A percentile compares a stretch with the other conserved stretches of the same genome.
These are phyloP conservation scores for Colletotrichum sojae DNA, from an alignment of 2,329 filamentous ascomycete genomes.

Conservation along the genomic window DNA sequence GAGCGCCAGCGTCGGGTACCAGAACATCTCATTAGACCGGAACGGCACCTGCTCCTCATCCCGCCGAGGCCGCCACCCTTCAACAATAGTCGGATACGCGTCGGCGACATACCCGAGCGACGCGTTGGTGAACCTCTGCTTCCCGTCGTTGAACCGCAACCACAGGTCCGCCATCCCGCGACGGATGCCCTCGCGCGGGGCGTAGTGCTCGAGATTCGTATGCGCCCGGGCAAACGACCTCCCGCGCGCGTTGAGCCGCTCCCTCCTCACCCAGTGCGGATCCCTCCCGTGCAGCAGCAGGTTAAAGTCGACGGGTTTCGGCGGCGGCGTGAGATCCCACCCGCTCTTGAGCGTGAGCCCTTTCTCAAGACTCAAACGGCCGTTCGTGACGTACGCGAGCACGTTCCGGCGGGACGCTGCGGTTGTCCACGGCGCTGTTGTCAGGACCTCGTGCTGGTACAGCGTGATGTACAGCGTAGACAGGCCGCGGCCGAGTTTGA, in stretches of 20 bases:
- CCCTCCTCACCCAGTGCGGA: constrained; percentile 46
- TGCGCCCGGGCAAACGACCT: constrained; percentile 45
- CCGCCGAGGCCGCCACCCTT: constrained; percentile 58
- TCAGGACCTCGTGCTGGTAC: constrained; percentile 54
- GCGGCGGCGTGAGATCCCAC: constrained; percentile 36
- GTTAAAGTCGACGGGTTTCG: constrained; percentile 46
- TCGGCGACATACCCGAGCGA: constrained; percentile 77
- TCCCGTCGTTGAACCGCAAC: constrained; percentile 71
- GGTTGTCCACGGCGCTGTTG: constrained; percentile 53
- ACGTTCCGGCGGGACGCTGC: constrained; percentile 49
- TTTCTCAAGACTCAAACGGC: constrained; percentile 48
- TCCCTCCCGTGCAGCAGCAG: constrained; percentile 46
- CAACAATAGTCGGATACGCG: constrained; percentile 77
- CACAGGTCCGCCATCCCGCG: constrained; percentile 69
- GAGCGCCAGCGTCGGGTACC: constrained; percentile 83
- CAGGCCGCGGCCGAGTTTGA: constrained; percentile 57
- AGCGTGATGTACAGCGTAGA: constrained; percentile 60
- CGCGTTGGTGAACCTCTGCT: constrained; percentile 73
- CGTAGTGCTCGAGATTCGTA: constrained; percentile 46
- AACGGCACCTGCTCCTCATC: constrained; percentile 51
- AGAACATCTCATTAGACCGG: constrained; percentile 61
- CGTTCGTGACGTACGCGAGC: constrained; percentile 58
- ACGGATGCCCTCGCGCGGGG: constrained; percentile 28
- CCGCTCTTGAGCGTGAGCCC: constrained; percentile 45
- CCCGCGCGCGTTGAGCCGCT: constrained; percentile 11